Base-by-base conservation (phyloP, 495 filamentous ascomycete species). In the Penicillium egyptiacum region DNA sequence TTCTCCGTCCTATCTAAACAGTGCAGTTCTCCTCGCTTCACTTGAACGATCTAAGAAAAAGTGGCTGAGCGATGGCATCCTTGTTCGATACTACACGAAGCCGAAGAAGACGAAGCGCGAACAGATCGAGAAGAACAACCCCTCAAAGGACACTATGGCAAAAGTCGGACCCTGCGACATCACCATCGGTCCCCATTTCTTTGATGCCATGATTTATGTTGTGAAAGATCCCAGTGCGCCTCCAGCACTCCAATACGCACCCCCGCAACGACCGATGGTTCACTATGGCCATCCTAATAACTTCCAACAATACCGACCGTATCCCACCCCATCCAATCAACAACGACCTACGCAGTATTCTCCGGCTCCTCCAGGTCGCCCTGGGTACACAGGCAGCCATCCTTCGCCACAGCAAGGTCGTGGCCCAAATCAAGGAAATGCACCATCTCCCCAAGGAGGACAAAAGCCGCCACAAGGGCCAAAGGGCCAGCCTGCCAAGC, bases 71-170 rank as follows among this genome's bases (percentile, higher is more conserved):
- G 91, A 96, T 60, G 88, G 89, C 17, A 86, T 96, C 35, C 89
- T 99, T 57, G 91, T 94, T 58, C 89, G 88, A 62, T 98, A 95
- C 71, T 97, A 92, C 88, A 88, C 88, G 11, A 96, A 97, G 63
- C 91, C 92, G 6, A 81, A 83, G 54, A 96, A 92, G 75, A 84
- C 85, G 50, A 91, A 89, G 73, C 86, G 89, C 25, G 80, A 83
- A 50, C 81, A 81, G 25, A 75, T 83, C 12, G 85, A 88, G 58
- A 80, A 88, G 53, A 84, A 89, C 46, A 95, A 96, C 60, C 93
- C 92, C 1, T 81, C 89, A 5, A 90, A 90, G 65, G 89, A 96
- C 44, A 88, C 84, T 58, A 96, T 97, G 91, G 75, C 80, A 43
- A 92, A 88, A 70, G 76, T 96, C 19, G 93, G 93, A 26, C 79